Percentiles rank a stretch among this genome's conserved stretches.
phyloP scores from a whole-genome alignment of 1,284 basidiomycete genomes.

The Vanrija pseudolonga region DNA sequence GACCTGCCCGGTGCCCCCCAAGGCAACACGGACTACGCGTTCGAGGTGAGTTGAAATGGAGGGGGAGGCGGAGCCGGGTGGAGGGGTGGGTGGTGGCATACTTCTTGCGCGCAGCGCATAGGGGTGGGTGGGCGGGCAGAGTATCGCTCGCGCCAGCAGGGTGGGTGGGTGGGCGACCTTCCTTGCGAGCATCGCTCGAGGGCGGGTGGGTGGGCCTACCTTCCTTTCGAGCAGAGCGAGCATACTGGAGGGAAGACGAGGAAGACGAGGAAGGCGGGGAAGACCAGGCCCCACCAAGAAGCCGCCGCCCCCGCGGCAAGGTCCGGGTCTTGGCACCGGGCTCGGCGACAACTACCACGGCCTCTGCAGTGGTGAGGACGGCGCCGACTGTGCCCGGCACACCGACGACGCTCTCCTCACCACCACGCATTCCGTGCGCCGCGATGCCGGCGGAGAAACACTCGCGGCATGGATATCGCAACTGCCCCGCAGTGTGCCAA shows the following conservation, averaged over 20 bases:
- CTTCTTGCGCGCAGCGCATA: too few relatives aligned
- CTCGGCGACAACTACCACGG: not conserved
- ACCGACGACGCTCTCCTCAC: not conserved
- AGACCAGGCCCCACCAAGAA: too few relatives aligned
- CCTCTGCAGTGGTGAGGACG: not conserved
- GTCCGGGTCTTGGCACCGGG: not conserved
- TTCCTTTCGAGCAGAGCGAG: not conserved
- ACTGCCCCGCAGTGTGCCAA: not conserved
- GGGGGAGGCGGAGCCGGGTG: too few relatives aligned
- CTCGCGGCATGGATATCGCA: not conserved
- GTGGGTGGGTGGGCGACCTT: not conserved
- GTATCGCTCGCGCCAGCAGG: too few relatives aligned
- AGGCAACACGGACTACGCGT: slow-evolving; percentile 85
- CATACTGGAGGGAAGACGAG: too few relatives aligned
- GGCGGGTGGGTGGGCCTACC: not conserved
- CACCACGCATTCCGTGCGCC: too few relatives aligned
- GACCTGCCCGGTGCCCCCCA: slow-evolving; percentile 53
- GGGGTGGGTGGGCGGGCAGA: too few relatives aligned
- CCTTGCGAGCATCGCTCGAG: not conserved
- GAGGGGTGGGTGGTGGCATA: too few relatives aligned
- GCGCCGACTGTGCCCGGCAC: too few relatives aligned
- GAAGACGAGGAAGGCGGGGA: too few relatives aligned
- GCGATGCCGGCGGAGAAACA: not conserved
- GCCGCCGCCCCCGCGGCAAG: too few relatives aligned
- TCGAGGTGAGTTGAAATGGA: slow-evolving; percentile 62